Percentiles rank a stretch among this genome's conserved stretches.
These are phyloP conservation scores for Amauroascus verrucosus DNA, from an alignment of 2,329 filamentous ascomycete genomes.

Conservation along the genomic window DNA sequence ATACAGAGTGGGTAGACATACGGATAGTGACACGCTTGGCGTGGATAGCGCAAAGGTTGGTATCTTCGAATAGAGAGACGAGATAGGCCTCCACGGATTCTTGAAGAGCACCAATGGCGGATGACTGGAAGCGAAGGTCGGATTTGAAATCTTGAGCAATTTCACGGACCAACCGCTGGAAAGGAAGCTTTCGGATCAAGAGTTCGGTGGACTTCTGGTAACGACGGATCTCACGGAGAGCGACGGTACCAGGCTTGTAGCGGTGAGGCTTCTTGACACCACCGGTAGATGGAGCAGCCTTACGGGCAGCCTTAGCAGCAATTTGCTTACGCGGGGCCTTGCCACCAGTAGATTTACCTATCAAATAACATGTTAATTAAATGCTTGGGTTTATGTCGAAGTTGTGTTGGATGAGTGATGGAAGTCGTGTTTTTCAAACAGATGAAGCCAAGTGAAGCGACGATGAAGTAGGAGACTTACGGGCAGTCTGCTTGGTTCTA, in stretches of 20 bases:
- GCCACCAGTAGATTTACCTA: slow-evolving; percentile 65
- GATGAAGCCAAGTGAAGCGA: slow-evolving; percentile 15
- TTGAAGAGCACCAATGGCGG: slow-evolving; percentile 92
- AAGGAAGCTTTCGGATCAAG: slow-evolving; percentile 91
- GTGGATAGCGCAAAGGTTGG: slow-evolving; percentile 96
- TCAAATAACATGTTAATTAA: slow-evolving; percentile 21
- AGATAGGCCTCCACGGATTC: slow-evolving; percentile 99
- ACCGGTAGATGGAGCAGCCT: slow-evolving; percentile 92
- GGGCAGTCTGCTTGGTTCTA: slow-evolving; percentile 45
- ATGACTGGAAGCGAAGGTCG: slow-evolving; percentile 94
- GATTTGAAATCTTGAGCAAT: slow-evolving; percentile 95
- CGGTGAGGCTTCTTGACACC: slow-evolving; percentile 94
- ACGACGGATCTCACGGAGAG: slow-evolving; percentile 94
- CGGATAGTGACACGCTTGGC: slow-evolving; percentile 98
- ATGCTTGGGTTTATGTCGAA: too few species aligned
- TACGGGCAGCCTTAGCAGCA: slow-evolving; percentile 97
- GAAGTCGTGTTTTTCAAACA: slow-evolving; percentile 18
- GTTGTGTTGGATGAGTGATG: slow-evolving; percentile 9
- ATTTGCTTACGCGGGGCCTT: slow-evolving; percentile 85
- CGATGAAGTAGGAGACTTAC: slow-evolving; percentile 32
- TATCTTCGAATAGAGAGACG: slow-evolving; percentile 95
- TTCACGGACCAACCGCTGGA: slow-evolving; percentile 95
- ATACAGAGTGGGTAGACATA: slow-evolving; percentile 24
- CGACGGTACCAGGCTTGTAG: slow-evolving; percentile 86
- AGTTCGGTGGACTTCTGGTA: slow-evolving; percentile 98